Evolutionary conservation across 2,329 filamentous ascomycete species (phyloP).

Genomic region (Penicillium decumbens): DNA sequence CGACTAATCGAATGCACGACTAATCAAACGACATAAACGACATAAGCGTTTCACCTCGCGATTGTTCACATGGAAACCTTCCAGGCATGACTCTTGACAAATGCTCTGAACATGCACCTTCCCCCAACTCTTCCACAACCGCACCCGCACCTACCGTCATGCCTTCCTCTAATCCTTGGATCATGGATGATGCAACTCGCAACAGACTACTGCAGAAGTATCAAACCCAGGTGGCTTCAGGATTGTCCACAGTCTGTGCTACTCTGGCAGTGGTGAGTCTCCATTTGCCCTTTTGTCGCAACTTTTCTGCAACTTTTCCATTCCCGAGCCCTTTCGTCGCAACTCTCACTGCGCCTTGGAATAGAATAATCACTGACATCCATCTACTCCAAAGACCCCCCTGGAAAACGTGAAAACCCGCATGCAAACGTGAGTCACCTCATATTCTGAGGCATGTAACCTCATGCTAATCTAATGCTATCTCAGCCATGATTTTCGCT

Average conservation of each 20-base stretch:
- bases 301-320: neutral
- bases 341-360: neutral
- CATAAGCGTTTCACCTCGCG: neutral
- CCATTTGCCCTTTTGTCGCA: neutral
- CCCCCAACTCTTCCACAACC: constrained; percentile 32
- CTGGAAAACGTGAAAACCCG: constrained; percentile 48
- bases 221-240: constrained; percentile 46
- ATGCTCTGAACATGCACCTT: constrained; percentile 40
- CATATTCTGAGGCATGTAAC: neutral
- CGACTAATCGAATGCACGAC: neutral
- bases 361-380: constrained; percentile 11
- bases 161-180: constrained; percentile 31
- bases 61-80: constrained; percentile 28
- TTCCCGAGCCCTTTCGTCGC: neutral
- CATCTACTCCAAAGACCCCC: constrained; percentile 35
- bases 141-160: constrained; percentile 28
- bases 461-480: constrained; percentile 3
- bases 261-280: constrained; percentile 44
- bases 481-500: constrained; percentile 43
- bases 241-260: constrained; percentile 42
- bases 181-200: constrained; percentile 38
- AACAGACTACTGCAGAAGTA: constrained; percentile 45
- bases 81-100: constrained; percentile 38
- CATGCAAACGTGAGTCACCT: constrained; percentile 45
- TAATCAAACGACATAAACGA: constrained; percentile 4